Evolutionary conservation across 2,329 filamentous ascomycete species (phyloP), one percentile per base, ranked within the genome.

Genomic region (Alternaria infectoria): DNA sequence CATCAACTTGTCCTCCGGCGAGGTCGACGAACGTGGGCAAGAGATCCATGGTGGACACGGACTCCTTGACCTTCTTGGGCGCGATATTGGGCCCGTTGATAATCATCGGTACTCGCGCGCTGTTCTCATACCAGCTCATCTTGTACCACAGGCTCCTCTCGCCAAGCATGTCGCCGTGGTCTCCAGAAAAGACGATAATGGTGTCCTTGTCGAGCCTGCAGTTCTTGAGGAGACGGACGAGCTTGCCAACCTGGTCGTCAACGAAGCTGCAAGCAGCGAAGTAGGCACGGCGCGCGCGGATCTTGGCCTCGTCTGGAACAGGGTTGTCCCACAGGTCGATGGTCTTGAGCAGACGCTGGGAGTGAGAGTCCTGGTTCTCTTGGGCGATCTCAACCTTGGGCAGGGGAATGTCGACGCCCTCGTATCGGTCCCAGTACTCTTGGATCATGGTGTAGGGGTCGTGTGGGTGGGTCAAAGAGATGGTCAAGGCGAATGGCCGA

Each of bases 111-210:
- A 97, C 94, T 26, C 94, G 91, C 49, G 93, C 93, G 12, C 93
- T 97, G 44, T 90, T 90, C 85, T 97, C 94, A 74, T 93, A 97
- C 87, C 96, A 97, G 76, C 89, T 93, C 94, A 97, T 97, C 86
- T 97, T 97, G 85, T 97, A 94, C 94, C 94, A 97, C 50, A 97
- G 84, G 6, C 92, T 91, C 57, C 93, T 90, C 84, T 97, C 94
- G 62, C 94, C 94, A 8, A 97, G 87, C 94, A 97, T 97, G 80
- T 97, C 94, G 59, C 94, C 94, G 76, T 97, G 94, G 78, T 97
- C 94, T 47, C 94, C 93, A 62, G 91, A 94, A 82, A 97, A 97
- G 69, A 97, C 89, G 73, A 97, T 85, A 72, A 97, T 93, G 12
- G 94, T 97, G 81, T 97, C 89, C 32, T 97, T 89, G 64, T 90